phyloP scores from a whole-genome alignment of 148 eudicot genomes.

The Diospyros kaki region DNA sequence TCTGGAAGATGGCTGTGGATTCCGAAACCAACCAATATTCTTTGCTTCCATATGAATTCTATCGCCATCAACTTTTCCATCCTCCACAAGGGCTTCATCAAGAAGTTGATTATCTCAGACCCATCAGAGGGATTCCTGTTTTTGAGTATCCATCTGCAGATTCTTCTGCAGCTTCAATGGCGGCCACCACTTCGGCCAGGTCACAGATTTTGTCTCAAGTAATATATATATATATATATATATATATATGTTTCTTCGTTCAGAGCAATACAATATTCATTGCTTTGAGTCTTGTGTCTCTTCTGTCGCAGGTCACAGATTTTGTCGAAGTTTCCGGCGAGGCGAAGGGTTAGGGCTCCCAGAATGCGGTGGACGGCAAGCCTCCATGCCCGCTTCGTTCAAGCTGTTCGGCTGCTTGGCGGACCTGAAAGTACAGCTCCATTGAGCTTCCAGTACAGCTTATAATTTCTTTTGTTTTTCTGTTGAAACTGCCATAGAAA shows the following conservation, averaged over 20 bases:
- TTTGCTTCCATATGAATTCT: neutral
- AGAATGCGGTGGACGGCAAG: constrained; percentile 73
- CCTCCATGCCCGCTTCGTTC: constrained; percentile 66
- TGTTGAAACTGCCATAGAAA: neutral
- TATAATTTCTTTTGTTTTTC: neutral
- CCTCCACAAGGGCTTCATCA: constrained; percentile 23
- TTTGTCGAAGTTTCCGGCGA: constrained; percentile 62
- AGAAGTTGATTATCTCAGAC: constrained; percentile 37
- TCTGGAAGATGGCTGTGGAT: too few species aligned
- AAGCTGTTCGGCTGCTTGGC: constrained; percentile 65
- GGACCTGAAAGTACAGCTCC: constrained; percentile 59
- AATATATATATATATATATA: too few species aligned
- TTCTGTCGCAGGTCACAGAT: constrained; percentile 28
- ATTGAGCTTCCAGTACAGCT: too few species aligned
- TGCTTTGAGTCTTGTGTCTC: too few species aligned
- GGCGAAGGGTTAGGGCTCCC: constrained; percentile 57
- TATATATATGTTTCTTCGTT: too few species aligned
- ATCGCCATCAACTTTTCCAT: constrained; percentile 7
- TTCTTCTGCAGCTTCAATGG: constrained; percentile 20
- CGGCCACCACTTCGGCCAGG: neutral
- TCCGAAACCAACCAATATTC: too few species aligned
- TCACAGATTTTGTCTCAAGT: too few species aligned
- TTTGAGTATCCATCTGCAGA: constrained; percentile 47
- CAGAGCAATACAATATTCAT: too few species aligned
- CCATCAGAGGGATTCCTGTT: constrained; percentile 58